phyloP scores from a whole-genome alignment of 805 yeast species.

The Candida orba region DNA sequence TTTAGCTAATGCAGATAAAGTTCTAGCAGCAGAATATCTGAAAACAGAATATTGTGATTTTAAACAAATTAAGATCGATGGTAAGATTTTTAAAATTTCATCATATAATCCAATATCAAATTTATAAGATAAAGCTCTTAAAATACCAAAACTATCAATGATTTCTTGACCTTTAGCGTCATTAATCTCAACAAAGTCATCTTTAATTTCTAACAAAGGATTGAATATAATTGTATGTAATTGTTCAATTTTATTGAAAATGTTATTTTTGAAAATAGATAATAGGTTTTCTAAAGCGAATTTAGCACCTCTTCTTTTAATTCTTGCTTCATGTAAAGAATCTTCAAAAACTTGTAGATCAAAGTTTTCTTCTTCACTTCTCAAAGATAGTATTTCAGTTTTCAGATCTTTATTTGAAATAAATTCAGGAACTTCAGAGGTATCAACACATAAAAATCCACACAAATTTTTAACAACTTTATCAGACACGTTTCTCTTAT shows the following conservation, averaged over 20 bases:
- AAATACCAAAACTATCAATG: conserved; percentile 79
- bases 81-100: conserved; percentile 46
- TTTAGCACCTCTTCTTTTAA: conserved; percentile 81
- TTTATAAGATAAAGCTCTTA: conserved; percentile 64
- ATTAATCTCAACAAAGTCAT: conserved; percentile 24
- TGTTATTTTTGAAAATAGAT: conserved; percentile 39
- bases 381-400: conserved; percentile 60
- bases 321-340: conserved; percentile 64
- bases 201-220: conserved; percentile 41
- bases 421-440: conserved; percentile 93
- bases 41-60: conserved; percentile 72
- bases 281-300: conserved; percentile 58
- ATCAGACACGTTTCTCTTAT: conserved; percentile 71
- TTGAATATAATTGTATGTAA: conserved; percentile 57
- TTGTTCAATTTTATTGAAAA: conserved; percentile 62
- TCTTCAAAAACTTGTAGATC: conserved; percentile 56
- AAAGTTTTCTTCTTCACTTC: conserved; percentile 63
- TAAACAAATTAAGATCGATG: conserved; percentile 45
- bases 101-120: conserved; percentile 41
- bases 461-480: conserved; percentile 86
- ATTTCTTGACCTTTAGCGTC: conserved; percentile 65
- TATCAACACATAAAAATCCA: conserved; percentile 91
- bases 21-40: conserved; percentile 84
- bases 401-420: conserved; percentile 48
- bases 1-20: conserved; percentile 73